Evolutionary conservation across 352 stramenopile genomes (phyloP), one percentile per base, ranked within the genome.

Genomic region (Blastocystis hominis): DNA sequence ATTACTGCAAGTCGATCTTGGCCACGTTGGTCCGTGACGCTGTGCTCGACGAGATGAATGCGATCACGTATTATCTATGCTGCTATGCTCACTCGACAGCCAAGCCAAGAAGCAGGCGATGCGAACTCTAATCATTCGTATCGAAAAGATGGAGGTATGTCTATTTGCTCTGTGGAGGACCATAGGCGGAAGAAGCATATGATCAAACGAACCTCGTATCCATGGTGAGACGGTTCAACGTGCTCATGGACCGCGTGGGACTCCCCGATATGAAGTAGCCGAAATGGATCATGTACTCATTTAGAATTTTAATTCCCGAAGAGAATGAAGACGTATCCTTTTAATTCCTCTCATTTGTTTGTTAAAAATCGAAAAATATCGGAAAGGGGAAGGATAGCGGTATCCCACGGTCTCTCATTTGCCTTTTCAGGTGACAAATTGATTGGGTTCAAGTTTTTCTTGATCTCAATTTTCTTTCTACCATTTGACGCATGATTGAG

Each of bases 81-180:
- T 62, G 7, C 68, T 1, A 1, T 55, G 36, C 1, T 78, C 63
- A 75, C 47, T 40, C 30, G 5, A 17, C 47, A 78, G 68, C 20
- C 40, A 56, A 42, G 46, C 68, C 30, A 78, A 78, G 38, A 78
- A 78, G 47, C 68, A 78, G 68, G 30, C 40, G 9, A 78, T 78
- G 68, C 68, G 68, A n/a, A 56, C 40, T 13, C 47, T 78, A 0
- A 78, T 78, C 20, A 61, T 78, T 30, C 68, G 68, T 9, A 78
- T 78, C 20, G 68, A 78, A 62, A 78, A 78, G 68, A 78, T 78
- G 68, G 68, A 78, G 38, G 68, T 78, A 61, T 42, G n/a, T 56
- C 13, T 61, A 7, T 30, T 0, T 15, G 10, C 6, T 62, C 9
- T 36, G 34, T 15, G 20, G 6, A 55, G 5, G n/a, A 13, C 34